Percentiles rank a stretch among this genome's conserved stretches.
These are phyloP conservation scores for Beta lomatogona DNA, from an alignment of 179 eudicot genomes.

Conservation along the genomic window DNA sequence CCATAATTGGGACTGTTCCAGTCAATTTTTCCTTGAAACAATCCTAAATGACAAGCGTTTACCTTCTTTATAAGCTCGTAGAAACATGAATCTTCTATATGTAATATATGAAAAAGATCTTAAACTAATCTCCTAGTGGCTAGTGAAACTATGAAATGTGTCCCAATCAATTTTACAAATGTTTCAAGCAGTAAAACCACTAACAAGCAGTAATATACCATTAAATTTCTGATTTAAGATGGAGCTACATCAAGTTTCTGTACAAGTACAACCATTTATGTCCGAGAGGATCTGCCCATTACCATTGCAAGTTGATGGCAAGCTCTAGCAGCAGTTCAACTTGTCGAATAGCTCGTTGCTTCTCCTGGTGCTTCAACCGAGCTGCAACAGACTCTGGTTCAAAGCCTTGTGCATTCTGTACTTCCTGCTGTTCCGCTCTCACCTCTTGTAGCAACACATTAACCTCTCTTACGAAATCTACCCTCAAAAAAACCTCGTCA, in stretches of 20 bases:
- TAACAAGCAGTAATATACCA: neutral
- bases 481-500: conserved; percentile 78
- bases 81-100: too few relatives aligned
- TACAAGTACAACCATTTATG: neutral
- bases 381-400: conserved; percentile 85
- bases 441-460: conserved; percentile 77
- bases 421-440: conserved; percentile 43
- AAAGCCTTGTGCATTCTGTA: conserved; percentile 42
- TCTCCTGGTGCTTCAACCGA: conserved; percentile 85
- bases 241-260: neutral
- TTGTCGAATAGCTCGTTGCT: conserved; percentile 61
- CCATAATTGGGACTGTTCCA: too few relatives aligned
- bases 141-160: too few relatives aligned
- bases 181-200: neutral
- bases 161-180: neutral
- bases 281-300: conserved; percentile 6
- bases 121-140: too few relatives aligned
- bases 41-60: too few relatives aligned
- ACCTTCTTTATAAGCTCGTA: too few relatives aligned
- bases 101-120: too few relatives aligned
- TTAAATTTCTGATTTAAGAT: neutral
- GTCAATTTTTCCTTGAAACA: too few relatives aligned
- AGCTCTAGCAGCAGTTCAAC: conserved; percentile 76
- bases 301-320: conserved; percentile 74
- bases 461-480: conserved; percentile 85